phyloP scores from a whole-genome alignment of 371 early-diverging fungal species.

The Mucor indicus region DNA sequence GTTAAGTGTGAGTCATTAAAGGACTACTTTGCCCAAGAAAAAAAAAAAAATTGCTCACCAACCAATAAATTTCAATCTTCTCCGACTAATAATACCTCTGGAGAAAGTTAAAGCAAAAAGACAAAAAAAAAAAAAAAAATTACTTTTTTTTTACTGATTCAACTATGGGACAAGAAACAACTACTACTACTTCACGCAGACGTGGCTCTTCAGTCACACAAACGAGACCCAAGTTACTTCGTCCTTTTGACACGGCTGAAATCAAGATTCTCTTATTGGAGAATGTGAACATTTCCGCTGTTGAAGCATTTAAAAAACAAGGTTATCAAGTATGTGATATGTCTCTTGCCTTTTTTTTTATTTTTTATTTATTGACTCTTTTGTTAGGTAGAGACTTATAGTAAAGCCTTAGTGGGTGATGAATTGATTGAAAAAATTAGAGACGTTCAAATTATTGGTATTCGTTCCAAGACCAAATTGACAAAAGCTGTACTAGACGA shows the following conservation, averaged over 20 bases:
- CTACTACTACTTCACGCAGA: conserved; percentile 1
- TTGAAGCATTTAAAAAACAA: conserved; percentile 75
- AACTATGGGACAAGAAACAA: no score
- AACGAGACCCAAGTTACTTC: conserved; percentile 45
- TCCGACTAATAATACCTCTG: no score
- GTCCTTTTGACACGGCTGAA: conserved; percentile 66
- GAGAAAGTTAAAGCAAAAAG: no score
- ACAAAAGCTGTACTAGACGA: conserved; percentile 80
- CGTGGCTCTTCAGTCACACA: conserved; percentile 17
- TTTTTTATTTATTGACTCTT: neutral
- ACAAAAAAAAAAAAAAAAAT: no score
- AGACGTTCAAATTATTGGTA: conserved; percentile 90
- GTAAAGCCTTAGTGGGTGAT: conserved; percentile 84
- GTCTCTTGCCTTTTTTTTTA: no score
- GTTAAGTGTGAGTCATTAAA: no score
- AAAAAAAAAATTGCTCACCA: no score
- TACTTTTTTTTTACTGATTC: no score
- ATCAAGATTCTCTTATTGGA: conserved; percentile 88
- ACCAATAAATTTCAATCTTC: no score
- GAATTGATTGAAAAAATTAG: conserved; percentile 88
- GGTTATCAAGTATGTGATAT: conserved; percentile 79
- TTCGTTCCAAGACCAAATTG: conserved; percentile 91
- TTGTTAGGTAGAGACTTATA: conserved; percentile 82
- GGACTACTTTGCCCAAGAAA: no score
- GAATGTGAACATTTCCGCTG: conserved; percentile 83